Base-by-base conservation (phyloP, 257 asterid genomes). In the Jacaranda mimosifolia region DNA sequence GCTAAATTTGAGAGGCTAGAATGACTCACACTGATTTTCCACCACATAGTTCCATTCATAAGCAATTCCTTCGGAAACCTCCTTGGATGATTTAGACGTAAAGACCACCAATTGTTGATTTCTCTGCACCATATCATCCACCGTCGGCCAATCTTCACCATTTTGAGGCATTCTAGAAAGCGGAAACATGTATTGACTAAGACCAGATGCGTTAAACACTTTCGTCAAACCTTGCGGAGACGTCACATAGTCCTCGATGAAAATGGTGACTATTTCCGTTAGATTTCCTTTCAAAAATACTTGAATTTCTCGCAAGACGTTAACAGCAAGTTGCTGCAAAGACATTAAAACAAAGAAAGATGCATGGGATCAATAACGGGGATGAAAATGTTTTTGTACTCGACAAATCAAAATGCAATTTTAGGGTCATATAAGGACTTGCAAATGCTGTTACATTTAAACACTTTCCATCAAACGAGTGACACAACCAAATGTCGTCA, bases 11-110 rank as follows among this genome's bases (percentile, higher is more conserved):
- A 77, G 64, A 52, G 71, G 67, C 39, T 7, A 70, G 66, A 11
- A 73, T 26, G 40, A 80, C 96, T 88, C 58, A 94, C 98, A 92
- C 74, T 94, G 97, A 83, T 78, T 92, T 85, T 94, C 98, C 21
- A 94, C 96, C 12, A 94, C 95, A 46, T 88, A 94, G 84, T 85
- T 89, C 98, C 98, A 92, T 76, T 89, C 90, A 32, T 86, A 94
- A 18, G 98, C 98, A 40, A 94, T 81, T 55, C 90, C 88, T 43
- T 94, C 97, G 0, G 96, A 81, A 8, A 83, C 90, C 81, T 94
- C 97, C 81, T 92, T 94, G 26, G 92, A 67, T 10, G 85, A 62
- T 63, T 72, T 75, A 64, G 98, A 94, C 13, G 98, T 84, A 70
- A 94, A 94, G 75, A 94, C 93, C 3, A 94, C 86, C 62, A 94